Evolutionary conservation across 2,329 filamentous ascomycete genomes (phyloP), one percentile per base, ranked within the genome.

Genomic region (Monilinia fructicola): DNA sequence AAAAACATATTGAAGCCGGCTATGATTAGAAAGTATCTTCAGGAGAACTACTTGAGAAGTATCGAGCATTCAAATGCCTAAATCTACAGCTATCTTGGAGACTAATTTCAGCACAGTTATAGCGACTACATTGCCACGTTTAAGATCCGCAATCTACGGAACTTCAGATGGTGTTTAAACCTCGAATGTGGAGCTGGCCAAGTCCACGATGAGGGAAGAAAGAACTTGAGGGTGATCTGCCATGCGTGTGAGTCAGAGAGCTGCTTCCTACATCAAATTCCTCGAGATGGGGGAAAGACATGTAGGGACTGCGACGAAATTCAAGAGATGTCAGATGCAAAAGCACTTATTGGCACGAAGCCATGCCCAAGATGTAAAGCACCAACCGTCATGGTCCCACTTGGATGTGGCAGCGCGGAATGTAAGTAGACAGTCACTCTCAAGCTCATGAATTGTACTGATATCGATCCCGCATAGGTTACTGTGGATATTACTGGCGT

Each of bases 151-250:
- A 26, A 56, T 14, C 38, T 26, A 1, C 40, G 21, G 6, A 56
- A 56, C 21, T 64, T 56, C 38, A 40, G 53, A 44, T 56, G 40
- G 62, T 64, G 62, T 12, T 46, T 64, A 6, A 55, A 46, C 2
- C 1, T 28, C 18, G 4, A 4, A 18, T 64, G 62, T 48, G 14
- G n/a, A 1, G 12, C 53, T 31, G 52, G 53, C 3, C 53, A 64
- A 21, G 18, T 56, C 18, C n/a, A 56, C 18, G 10, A 40, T 10
- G 21, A 21, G 1, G 28, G 14, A 6, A 23, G 11, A 16, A 12
- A n/a, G 1, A 44, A 10, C 14, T 7, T 6, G 14, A 42, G n/a
- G 38, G 26, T 59, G 16, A 54, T 23, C 18, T 55, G 61, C 26
- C 11, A 23, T 35, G 23, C 4, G 10, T 64, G 61, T 12, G 18